Conservation (phyloP, 2,329 filamentous ascomycete genomes). For the Fusarium sp. region DNA sequence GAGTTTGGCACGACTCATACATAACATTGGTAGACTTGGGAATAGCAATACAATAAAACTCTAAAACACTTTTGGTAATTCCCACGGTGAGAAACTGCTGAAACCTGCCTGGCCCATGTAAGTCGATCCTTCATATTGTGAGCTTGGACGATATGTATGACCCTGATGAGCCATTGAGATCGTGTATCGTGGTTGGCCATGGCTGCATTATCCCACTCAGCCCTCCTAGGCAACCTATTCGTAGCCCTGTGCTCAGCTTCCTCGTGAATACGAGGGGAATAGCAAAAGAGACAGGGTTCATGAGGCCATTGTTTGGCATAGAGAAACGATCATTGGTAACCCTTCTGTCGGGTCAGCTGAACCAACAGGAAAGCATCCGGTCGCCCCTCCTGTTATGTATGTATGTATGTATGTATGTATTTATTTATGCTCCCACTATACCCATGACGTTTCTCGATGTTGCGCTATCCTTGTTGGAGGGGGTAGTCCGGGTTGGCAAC, state of each 20-base stretch:
- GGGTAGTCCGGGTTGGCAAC: neutral
- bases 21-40: constrained; percentile 25
- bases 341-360: constrained; percentile 32
- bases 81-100: constrained; percentile 3
- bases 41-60: constrained; percentile 23
- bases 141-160: constrained; percentile 5
- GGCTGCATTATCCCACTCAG: constrained; percentile 1
- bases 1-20: constrained; percentile 14
- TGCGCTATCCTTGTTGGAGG: constrained; percentile 15
- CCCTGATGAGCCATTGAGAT: neutral
- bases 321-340: constrained; percentile 23
- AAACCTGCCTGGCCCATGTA: neutral
- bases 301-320: constrained; percentile 17
- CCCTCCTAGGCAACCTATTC: constrained; percentile 2
- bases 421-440: constrained; percentile 6
- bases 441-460: neutral
- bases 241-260: constrained; percentile 9
- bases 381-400: neutral
- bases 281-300: constrained; percentile 17
- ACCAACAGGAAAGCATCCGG: constrained; percentile 37
- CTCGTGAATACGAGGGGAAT: constrained; percentile 8
- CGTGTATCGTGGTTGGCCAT: constrained; percentile 4
- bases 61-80: constrained; percentile 1
- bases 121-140: neutral
- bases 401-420: neutral